phyloP scores from a whole-genome alignment of 257 asterid species.

The Jasminum sambac region DNA sequence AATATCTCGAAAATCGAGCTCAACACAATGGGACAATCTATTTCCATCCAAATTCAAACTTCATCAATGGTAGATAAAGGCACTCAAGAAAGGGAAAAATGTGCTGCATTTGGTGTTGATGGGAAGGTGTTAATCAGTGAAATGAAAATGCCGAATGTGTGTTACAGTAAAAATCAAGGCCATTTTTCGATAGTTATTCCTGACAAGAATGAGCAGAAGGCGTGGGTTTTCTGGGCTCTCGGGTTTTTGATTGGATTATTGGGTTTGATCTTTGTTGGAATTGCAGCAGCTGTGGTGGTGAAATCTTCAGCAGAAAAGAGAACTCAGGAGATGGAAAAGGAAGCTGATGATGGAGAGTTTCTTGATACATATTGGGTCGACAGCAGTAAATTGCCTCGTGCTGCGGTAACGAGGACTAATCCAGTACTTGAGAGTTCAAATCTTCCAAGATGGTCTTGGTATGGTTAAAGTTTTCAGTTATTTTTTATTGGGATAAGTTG shows the following conservation, averaged over 20 bases:
- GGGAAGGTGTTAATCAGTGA: slow-evolving; percentile 47
- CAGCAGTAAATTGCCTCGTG: slow-evolving; percentile 73
- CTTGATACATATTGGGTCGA: slow-evolving; percentile 49
- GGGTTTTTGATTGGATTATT: slow-evolving; percentile 50
- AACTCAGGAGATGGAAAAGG: slow-evolving; percentile 49
- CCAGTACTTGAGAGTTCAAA: slow-evolving; percentile 57
- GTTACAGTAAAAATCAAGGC: slow-evolving; percentile 54
- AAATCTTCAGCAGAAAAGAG: slow-evolving; percentile 39
- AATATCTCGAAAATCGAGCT: slow-evolving; percentile 47
- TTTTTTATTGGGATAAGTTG: neutral
- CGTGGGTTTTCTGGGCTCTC: slow-evolving; percentile 42
- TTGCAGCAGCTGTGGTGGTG: slow-evolving; percentile 31
- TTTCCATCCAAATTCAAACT: slow-evolving; percentile 42
- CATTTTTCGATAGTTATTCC: slow-evolving; percentile 57
- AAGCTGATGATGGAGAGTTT: slow-evolving; percentile 65
- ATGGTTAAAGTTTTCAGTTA: slow-evolving; percentile 25
- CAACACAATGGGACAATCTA: slow-evolving; percentile 52
- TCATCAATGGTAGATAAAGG: neutral
- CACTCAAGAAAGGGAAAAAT: slow-evolving; percentile 28
- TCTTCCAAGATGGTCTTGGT: slow-evolving; percentile 52
- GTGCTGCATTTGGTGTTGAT: slow-evolving; percentile 51
- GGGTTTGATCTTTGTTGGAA: slow-evolving; percentile 41
- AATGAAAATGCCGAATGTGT: slow-evolving; percentile 33
- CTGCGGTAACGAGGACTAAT: slow-evolving; percentile 62
- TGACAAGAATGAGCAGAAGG: slow-evolving; percentile 30